Conservation (phyloP, 108 stramenopile species). For the Cyclostephanos tholiformis region DNA sequence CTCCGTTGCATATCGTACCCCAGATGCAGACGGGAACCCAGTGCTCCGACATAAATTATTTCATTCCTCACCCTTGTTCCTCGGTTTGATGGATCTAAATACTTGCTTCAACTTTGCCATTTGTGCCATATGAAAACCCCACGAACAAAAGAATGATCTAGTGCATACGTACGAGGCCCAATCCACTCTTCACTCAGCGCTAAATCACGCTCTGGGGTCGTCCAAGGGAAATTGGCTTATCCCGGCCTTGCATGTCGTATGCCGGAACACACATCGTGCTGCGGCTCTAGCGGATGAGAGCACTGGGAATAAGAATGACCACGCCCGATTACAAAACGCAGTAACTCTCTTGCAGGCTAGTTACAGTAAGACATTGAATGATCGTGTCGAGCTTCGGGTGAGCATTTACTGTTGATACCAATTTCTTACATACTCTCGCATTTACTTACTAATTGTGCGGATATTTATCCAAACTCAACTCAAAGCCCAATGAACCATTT, state of each 20-base stretch:
- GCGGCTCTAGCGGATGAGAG: slow-evolving; percentile 69
- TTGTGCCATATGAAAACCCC: too few relatives aligned
- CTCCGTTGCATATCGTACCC: slow-evolving; percentile 27
- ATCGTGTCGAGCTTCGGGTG: slow-evolving; percentile 71
- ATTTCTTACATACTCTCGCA: slow-evolving; percentile 34
- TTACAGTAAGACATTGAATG: slow-evolving; percentile 85
- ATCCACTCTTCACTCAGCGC: slow-evolving; percentile 60
- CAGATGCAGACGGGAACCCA: slow-evolving; percentile 50
- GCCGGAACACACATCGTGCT: slow-evolving; percentile 70
- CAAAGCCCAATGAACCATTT: slow-evolving; percentile 47
- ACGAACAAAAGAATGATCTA: slow-evolving; percentile 51
- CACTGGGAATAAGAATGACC: slow-evolving; percentile 51
- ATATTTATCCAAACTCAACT: neutral
- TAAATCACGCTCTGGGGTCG: slow-evolving; percentile 69
- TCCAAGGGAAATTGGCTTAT: slow-evolving; percentile 84
- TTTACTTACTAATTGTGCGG: slow-evolving; percentile 3
- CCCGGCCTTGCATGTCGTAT: slow-evolving; percentile 75
- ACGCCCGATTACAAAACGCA: slow-evolving; percentile 75
- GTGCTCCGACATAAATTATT: slow-evolving; percentile 49
- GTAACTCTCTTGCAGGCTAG: slow-evolving; percentile 78
- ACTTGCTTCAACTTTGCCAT: neutral
- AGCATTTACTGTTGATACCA: neutral
- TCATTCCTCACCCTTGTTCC: neutral
- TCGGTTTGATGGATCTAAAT: slow-evolving; percentile 7
- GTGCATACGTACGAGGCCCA: slow-evolving; percentile 66